Percentiles rank a stretch among this genome's conserved stretches.
These are phyloP conservation scores for Pyricularia grisea DNA, from an alignment of 2,329 filamentous ascomycete genomes.

Conservation along the genomic window DNA sequence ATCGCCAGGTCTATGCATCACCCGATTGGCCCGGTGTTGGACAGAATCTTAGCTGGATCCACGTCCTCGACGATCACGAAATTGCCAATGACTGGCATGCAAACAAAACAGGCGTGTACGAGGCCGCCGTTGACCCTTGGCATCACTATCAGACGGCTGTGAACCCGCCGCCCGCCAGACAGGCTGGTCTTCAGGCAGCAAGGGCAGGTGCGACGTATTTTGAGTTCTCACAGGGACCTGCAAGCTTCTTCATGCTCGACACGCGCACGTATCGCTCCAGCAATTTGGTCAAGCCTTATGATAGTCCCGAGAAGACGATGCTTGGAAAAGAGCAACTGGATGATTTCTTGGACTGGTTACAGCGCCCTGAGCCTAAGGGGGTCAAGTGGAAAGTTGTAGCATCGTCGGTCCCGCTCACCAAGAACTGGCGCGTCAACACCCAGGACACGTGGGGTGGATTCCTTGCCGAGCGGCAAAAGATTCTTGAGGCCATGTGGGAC, in stretches of 20 bases:
- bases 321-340: conserved; percentile 69
- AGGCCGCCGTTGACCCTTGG: conserved; percentile 74
- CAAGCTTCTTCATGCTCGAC: conserved; percentile 90
- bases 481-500: conserved; percentile 91
- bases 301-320: conserved; percentile 70
- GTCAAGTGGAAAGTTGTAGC: conserved; percentile 92
- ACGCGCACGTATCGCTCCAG: conserved; percentile 78
- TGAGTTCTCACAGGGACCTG: conserved; percentile 80
- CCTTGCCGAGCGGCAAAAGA: conserved; percentile 63
- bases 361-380: conserved; percentile 60
- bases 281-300: conserved; percentile 44
- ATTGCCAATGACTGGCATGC: conserved; percentile 89
- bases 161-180: conserved; percentile 66
- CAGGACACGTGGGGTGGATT: conserved; percentile 94
- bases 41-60: conserved; percentile 87
- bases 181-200: conserved; percentile 26
- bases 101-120: conserved; percentile 73
- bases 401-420: conserved; percentile 88
- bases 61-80: conserved; percentile 94
- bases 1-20: conserved; percentile 90
- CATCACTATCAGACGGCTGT: conserved; percentile 73
- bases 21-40: conserved; percentile 77
- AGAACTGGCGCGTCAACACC: conserved; percentile 88
- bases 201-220: conserved; percentile 61
- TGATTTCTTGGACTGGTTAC: conserved; percentile 71